Evolutionary conservation across 2,329 filamentous ascomycete species (phyloP).

Genomic region (Xylaria hypoxylon): DNA sequence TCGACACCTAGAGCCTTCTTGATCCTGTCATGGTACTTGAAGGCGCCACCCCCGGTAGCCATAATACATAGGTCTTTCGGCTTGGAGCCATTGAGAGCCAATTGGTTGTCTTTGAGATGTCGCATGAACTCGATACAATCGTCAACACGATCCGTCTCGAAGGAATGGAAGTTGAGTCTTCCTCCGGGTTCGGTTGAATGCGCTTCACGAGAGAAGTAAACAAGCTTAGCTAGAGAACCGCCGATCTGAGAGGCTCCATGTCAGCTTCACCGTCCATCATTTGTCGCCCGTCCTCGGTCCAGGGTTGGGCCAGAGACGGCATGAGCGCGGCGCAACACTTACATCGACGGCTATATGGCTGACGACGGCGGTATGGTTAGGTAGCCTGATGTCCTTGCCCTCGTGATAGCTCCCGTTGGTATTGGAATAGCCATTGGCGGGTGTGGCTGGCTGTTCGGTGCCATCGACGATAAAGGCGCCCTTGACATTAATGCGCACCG

Average conservation of each 20-base stretch:
- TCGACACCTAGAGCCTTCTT: slow-evolving; percentile 85
- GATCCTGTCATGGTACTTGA: slow-evolving; percentile 95
- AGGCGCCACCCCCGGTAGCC: slow-evolving; percentile 95
- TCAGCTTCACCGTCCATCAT: slow-evolving; percentile 19
- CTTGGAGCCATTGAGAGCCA: slow-evolving; percentile 77
- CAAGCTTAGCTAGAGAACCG: slow-evolving; percentile 93
- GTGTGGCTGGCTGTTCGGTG: slow-evolving; percentile 71
- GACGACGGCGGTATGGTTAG: slow-evolving; percentile 93
- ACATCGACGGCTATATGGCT: slow-evolving; percentile 98
- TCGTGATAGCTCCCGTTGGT: slow-evolving; percentile 64
- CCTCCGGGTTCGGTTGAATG: slow-evolving; percentile 84
- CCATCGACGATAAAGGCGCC: slow-evolving; percentile 93
- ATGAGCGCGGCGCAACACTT: slow-evolving; percentile 55
- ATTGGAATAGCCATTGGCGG: slow-evolving; percentile 55
- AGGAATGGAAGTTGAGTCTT: slow-evolving; percentile 92
- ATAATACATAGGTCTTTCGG: slow-evolving; percentile 86
- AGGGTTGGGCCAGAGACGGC: slow-evolving; percentile 10
- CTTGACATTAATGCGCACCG: slow-evolving; percentile 94
- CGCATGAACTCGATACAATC: slow-evolving; percentile 93
- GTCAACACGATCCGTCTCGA: slow-evolving; percentile 95
- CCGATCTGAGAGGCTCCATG: slow-evolving; percentile 74
- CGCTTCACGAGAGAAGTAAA: slow-evolving; percentile 94
- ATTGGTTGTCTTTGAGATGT: slow-evolving; percentile 84
- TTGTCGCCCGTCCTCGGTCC: background rate
- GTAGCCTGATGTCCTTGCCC: slow-evolving; percentile 93